Percentiles rank a stretch among this genome's conserved stretches.
Evolutionary conservation across 176 grass and related monocot species (phyloP).

Genomic region (Aechmea fasciata): DNA sequence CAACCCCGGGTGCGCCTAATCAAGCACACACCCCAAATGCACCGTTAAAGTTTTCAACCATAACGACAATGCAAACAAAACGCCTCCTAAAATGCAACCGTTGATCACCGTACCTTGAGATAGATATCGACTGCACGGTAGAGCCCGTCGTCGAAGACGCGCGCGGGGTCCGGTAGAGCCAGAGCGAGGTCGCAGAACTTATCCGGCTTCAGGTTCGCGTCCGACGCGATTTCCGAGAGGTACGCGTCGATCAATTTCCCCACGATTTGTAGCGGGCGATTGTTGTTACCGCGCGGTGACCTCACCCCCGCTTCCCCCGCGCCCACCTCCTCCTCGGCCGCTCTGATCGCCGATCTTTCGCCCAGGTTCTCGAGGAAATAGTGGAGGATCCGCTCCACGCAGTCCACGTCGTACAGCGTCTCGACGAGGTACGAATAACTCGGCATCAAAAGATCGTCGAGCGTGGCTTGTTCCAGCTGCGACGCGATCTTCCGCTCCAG

Average conservation of each 20-base stretch:
- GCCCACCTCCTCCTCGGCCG: conserved; percentile 26
- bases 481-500: conserved; percentile 67
- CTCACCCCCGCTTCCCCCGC: neutral
- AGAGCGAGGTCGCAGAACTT: conserved; percentile 93
- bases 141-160: conserved; percentile 80
- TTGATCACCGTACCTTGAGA: conserved; percentile 48
- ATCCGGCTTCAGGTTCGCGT: conserved; percentile 73
- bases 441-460: conserved; percentile 89
- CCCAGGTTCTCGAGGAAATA: conserved; percentile 54
- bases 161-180: conserved; percentile 65
- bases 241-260: conserved; percentile 78
- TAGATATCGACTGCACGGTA: conserved; percentile 98
- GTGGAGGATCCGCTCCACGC: conserved; percentile 63
- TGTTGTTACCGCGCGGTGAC: neutral
- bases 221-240: conserved; percentile 78
- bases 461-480: conserved; percentile 50
- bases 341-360: conserved; percentile 4
- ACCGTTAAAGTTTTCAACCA: conserved; percentile 1
- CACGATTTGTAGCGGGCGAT: conserved; percentile 34
- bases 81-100: neutral
- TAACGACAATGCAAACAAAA: neutral
- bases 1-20: conserved; percentile 58
- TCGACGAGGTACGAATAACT: conserved; percentile 94
- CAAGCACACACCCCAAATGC: conserved; percentile 8
- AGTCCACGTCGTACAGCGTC: conserved; percentile 98